These are phyloP conservation scores for Metarhizium robertsii DNA, from an alignment of 2,329 filamentous ascomycete genomes.

Conservation along the genomic window DNA sequence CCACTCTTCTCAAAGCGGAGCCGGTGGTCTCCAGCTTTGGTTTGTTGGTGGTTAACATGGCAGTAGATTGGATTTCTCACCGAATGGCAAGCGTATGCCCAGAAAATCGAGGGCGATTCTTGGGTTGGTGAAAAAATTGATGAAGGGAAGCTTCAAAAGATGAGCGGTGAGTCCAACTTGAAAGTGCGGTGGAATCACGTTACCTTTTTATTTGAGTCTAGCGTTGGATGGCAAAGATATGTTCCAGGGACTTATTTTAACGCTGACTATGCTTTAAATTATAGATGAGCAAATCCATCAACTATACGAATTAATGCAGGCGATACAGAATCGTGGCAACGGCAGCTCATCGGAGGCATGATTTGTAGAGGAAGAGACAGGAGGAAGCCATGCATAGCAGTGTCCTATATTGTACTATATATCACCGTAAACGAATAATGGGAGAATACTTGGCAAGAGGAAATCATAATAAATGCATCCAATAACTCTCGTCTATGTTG, in stretches of 20 bases:
- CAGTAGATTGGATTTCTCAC: slow-evolving; percentile 83
- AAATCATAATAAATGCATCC: neutral
- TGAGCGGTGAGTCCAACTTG: slow-evolving; percentile 63
- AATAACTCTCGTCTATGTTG: neutral
- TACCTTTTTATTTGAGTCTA: neutral
- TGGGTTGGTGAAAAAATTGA: slow-evolving; percentile 86
- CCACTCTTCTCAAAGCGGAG: too few relatives aligned
- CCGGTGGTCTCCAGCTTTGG: neutral
- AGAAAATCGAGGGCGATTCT: slow-evolving; percentile 76
- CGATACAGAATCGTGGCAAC: slow-evolving; percentile 45
- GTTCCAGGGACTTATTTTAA: neutral
- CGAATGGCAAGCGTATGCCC: slow-evolving; percentile 93
- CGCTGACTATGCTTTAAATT: neutral
- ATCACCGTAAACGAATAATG: neutral
- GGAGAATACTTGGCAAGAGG: neutral
- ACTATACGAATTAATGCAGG: slow-evolving; percentile 86
- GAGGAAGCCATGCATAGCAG: neutral
- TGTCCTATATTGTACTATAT: neutral
- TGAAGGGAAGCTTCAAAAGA: slow-evolving; percentile 73
- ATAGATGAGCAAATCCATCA: slow-evolving; percentile 88
- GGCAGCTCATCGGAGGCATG: slow-evolving; percentile 18
- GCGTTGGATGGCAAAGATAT: neutral
- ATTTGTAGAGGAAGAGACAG: neutral
- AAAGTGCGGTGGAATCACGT: too few relatives aligned
- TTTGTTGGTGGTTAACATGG: neutral